Conservation (phyloP, 2,329 filamentous ascomycete species). For the Chrysosphaeria jannelii region DNA sequence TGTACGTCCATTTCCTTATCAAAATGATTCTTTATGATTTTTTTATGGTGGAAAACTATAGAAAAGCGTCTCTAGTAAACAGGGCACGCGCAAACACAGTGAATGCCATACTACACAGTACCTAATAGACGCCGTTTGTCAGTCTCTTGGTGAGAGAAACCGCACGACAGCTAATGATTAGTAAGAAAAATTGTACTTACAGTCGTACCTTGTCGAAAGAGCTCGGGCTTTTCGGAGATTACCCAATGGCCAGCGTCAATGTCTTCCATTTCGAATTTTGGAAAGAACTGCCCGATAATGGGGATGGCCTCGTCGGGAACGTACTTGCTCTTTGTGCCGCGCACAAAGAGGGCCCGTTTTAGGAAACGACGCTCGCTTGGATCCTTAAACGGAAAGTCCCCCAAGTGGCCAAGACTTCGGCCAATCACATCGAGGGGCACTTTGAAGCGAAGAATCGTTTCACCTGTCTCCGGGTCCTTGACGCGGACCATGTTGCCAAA, state of each 20-base stretch:
- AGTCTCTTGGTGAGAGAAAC: too few relatives aligned
- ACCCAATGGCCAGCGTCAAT: constrained; percentile 67
- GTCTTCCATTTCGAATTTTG: constrained; percentile 40
- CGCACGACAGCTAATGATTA: too few relatives aligned
- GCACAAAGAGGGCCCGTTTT: constrained; percentile 53
- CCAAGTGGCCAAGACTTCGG: constrained; percentile 39
- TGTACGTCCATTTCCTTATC: constrained; percentile 3
- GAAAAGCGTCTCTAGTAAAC: neutral
- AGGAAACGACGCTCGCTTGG: constrained; percentile 36
- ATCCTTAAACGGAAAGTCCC: constrained; percentile 65
- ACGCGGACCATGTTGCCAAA: constrained; percentile 52
- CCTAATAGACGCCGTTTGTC: too few relatives aligned
- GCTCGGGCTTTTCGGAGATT: constrained; percentile 62
- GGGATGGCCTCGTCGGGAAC: constrained; percentile 54
- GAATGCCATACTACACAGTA: too few relatives aligned
- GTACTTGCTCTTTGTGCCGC: constrained; percentile 50
- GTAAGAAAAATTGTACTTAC: neutral
- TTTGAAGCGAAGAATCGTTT: constrained; percentile 32
- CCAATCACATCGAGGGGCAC: constrained; percentile 48
- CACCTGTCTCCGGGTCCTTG: constrained; percentile 4
- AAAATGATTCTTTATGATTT: too few relatives aligned
- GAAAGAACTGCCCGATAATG: constrained; percentile 59
- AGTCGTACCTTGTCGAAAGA: constrained; percentile 39
- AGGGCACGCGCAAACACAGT: too few relatives aligned
- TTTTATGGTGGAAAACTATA: neutral